Base-by-base conservation (phyloP, 345 rosid genomes). In the Cardamine resedifolia region DNA sequence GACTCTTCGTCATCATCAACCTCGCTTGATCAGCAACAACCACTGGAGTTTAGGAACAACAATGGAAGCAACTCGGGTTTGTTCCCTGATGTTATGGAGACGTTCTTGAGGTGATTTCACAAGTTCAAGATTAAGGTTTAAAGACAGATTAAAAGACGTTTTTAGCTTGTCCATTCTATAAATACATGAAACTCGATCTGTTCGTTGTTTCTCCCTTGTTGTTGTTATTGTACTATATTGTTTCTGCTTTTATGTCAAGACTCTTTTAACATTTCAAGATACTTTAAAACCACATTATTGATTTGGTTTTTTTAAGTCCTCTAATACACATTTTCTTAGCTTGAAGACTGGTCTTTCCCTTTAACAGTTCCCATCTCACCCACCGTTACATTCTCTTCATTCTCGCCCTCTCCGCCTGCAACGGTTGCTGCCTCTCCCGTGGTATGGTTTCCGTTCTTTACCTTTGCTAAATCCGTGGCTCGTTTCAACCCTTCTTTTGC, bases 21-120 rank as follows among this genome's bases (percentile, higher is more conserved):
- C 15, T 83, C 94, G 2, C 74, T 81, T 0, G 87, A 85, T 74
- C 90, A 81, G 67, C 89, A 77, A 18, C 44, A 68, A 0, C 48
- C 77, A 0, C 64, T 74, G 52, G 91, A 87, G 81, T 90, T 80
- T 19, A 73, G 84, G 80, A 88, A 82, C 73, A 87, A 81, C 71
- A 20, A 86, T 0, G 91, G 86, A 34, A 55, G 23, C 23, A 76
- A 68, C 52, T 30, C 81, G 0, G 92, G 94, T 71, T 77, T 95
- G 84, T 91, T 85, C 68, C 63, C 84, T 1, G 93, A 90, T 53
- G 88, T 78, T 62, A 85, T 90, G 96, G 93, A 87, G 80, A 87
- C 89, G 6, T 91, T 82, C 88, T 68, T 94, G 91, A 92, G 88
- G 48, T 88, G 86, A 89, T 53, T 64, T 66, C 61, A 43, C 26